Conservation (phyloP, 495 filamentous ascomycete species). For the Aspergillus sclerotioniger region DNA sequence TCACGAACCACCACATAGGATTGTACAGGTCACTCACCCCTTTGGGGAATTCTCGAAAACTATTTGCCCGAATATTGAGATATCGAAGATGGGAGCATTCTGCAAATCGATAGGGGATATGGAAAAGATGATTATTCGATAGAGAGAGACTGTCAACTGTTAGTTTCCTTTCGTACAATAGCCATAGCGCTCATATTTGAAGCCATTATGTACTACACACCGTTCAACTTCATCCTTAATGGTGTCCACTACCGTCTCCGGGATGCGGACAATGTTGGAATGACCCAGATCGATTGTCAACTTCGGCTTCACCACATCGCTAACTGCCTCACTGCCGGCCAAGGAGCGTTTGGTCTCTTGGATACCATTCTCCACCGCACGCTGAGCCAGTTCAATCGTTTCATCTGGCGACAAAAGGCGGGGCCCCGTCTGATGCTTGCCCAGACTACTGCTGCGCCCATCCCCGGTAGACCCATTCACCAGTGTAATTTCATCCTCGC, state of each 20-base stretch:
- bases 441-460: constrained; percentile 12
- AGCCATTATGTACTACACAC: constrained; percentile 45
- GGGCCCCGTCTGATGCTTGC: constrained; percentile 24
- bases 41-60: constrained; percentile 81
- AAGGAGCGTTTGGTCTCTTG: constrained; percentile 67
- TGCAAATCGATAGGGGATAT: constrained; percentile 77
- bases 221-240: constrained; percentile 91
- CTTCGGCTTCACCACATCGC: constrained; percentile 68
- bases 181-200: neutral
- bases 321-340: constrained; percentile 65
- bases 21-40: constrained; percentile 55
- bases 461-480: constrained; percentile 34
- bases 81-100: constrained; percentile 87
- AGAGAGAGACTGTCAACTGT: constrained; percentile 67
- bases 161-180: constrained; percentile 4
- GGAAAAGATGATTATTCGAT: constrained; percentile 80
- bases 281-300: constrained; percentile 88
- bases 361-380: constrained; percentile 65
- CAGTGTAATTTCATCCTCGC: constrained; percentile 34
- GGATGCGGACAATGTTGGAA: constrained; percentile 74
- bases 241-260: constrained; percentile 85
- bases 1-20: constrained; percentile 25
- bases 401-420: constrained; percentile 42
- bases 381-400: constrained; percentile 56
- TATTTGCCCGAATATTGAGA: constrained; percentile 88